Percentiles rank a stretch among this genome's conserved stretches.
Evolutionary conservation across 352 stramenopile species (phyloP).

Genomic region (Globisporangium cederbergense): DNA sequence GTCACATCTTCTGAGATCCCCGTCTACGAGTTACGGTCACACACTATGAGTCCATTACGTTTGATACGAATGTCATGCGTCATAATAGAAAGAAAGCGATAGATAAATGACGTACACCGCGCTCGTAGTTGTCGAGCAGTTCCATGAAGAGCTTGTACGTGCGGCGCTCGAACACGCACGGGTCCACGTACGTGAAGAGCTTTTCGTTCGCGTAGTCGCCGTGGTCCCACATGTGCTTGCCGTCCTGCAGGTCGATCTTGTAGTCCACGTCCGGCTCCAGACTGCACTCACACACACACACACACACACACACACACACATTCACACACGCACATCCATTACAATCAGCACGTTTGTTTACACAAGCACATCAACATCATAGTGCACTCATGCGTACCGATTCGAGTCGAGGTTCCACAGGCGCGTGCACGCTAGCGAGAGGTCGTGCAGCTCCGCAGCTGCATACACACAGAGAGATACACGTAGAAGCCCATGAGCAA

Average conservation of each 20-base stretch:
- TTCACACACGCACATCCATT: neutral
- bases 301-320: too few relatives aligned
- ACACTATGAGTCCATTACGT: neutral
- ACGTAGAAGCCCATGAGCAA: neutral
- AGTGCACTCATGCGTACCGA: constrained; percentile 24
- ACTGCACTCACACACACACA: constrained; percentile 21
- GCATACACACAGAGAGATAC: neutral
- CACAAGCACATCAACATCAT: neutral
- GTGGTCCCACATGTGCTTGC: constrained; percentile 87
- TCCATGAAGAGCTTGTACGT: constrained; percentile 90
- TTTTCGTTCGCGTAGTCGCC: constrained; percentile 86
- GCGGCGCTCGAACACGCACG: constrained; percentile 80
- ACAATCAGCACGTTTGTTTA: neutral
- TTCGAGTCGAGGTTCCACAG: constrained; percentile 94
- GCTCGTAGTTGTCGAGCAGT: constrained; percentile 90
- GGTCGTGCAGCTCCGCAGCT: constrained; percentile 49
- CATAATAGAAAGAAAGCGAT: neutral
- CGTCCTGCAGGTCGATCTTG: constrained; percentile 91
- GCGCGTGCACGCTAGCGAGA: constrained; percentile 78
- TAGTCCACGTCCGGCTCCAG: constrained; percentile 90
- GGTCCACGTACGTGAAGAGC: constrained; percentile 91
- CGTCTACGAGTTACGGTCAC: constrained; percentile 33
- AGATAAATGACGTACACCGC: constrained; percentile 36
- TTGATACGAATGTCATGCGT: neutral
- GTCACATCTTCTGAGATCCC: constrained; percentile 88